Evolutionary conservation across 2,329 filamentous ascomycete species (phyloP), one percentile per base, ranked within the genome.

Genomic region (Orbilia quercus): DNA sequence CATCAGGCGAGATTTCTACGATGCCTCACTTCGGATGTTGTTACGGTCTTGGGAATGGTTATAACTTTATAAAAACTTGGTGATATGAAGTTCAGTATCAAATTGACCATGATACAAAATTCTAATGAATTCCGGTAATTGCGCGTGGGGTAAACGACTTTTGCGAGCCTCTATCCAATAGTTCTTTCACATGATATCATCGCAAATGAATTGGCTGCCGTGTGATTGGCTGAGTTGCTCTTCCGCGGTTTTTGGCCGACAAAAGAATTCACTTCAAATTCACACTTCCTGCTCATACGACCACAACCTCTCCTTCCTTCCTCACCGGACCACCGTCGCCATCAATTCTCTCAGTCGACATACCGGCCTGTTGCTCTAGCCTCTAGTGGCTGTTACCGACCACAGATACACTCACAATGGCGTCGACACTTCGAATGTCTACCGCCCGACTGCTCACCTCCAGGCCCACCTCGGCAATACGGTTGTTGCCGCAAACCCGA

Each of bases 401-500:
- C 14, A 45, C 40, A 54, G 48, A 40, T 44, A 53, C 20, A 18
- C 34, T 45, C 66, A 34, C 60, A 47, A 73, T 66, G 60, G 60
- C 60, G 22, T 65, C 69, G 59, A 59, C 60, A 20, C 50, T 73
- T 44, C 69, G 69, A 23, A 59, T 53, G 16, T 70, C 66, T 14
- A 40, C 69, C 25, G 38, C 60, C 55, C 60, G 69, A 38, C 51
- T 73, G 50, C 42, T 73, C 47, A 38, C 69, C 47, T 31, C 54
- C 12, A 73, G 51, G 54, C 69, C 69, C 69, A 65, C 60, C 69
- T 73, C 69, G 69, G 69, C 55, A 66, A 73, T 66, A 73, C 69
- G 69, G 48, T 34, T 69, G 34, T 48, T 67, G 36, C 70, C 70
- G 38, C 80, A 81, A 76, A 79, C 80, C 74, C 82, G 88, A 81